phyloP scores from a whole-genome alignment of 1,284 basidiomycete genomes.

The Irpex lacteus region DNA sequence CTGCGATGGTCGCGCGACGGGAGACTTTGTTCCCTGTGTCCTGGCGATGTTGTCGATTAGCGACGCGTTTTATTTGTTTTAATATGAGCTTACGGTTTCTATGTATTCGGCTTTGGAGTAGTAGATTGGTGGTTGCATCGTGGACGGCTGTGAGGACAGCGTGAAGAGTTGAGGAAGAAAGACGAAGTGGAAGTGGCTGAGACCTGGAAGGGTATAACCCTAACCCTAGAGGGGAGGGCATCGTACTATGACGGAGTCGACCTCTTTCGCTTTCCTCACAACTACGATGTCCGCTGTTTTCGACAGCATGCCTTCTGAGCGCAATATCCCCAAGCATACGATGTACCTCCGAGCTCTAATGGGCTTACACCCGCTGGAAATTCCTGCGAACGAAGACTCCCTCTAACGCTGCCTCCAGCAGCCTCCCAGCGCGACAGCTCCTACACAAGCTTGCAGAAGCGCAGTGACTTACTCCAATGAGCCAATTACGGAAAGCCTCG shows the following conservation, averaged over 20 bases:
- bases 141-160: neutral
- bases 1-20: slow-evolving; percentile 88
- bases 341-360: too few species aligned
- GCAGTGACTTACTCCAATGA: too few species aligned
- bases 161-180: neutral
- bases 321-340: too few species aligned
- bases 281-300: neutral
- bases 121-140: slow-evolving; percentile 68
- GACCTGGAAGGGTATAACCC: too few species aligned
- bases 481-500: too few species aligned
- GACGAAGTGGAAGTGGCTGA: neutral
- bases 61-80: neutral
- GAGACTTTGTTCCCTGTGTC: slow-evolving; percentile 74
- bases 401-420: too few species aligned
- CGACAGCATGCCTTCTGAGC: too few species aligned
- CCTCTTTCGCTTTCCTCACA: neutral
- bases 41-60: slow-evolving; percentile 15
- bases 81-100: slow-evolving; percentile 58
- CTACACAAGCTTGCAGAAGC: too few species aligned
- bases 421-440: too few species aligned
- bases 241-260: neutral
- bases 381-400: too few species aligned
- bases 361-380: too few species aligned
- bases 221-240: neutral
- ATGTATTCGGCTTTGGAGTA: slow-evolving; percentile 79